These are phyloP conservation scores for Oryza brachyantha DNA, from an alignment of 176 grass and related monocot species.

Conservation along the genomic window DNA sequence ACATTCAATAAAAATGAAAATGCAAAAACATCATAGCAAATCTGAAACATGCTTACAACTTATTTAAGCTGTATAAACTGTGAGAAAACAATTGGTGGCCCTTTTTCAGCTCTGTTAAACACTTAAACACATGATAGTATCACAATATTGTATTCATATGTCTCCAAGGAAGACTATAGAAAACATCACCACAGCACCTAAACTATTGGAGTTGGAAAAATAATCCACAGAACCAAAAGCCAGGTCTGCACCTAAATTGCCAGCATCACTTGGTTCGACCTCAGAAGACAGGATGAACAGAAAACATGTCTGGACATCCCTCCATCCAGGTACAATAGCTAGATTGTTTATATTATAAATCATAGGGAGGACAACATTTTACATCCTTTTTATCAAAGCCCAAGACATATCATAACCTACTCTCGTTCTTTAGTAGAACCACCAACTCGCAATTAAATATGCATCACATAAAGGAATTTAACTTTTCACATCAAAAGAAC, in stretches of 20 bases:
- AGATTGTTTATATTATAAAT: neutral
- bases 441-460: neutral
- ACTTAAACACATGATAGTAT: neutral
- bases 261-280: conserved; percentile 12
- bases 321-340: too few species aligned
- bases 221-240: neutral
- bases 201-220: neutral
- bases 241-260: conserved; percentile 1
- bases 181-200: neutral
- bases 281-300: neutral
- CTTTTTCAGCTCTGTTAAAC: neutral
- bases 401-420: neutral
- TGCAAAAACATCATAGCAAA: neutral
- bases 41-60: neutral
- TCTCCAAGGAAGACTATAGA: neutral
- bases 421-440: neutral
- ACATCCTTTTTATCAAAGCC: neutral
- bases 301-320: neutral
- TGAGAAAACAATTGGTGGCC: neutral
- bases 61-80: neutral
- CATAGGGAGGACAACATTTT: neutral
- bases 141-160: neutral
- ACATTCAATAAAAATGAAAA: conserved; percentile 4
- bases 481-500: conserved; percentile 1
- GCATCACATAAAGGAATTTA: neutral